A percentile compares a stretch with the other conserved stretches of the same genome.
Evolutionary conservation across 768 basidiomycete genomes (phyloP).

Genomic region (Rhodotorula diobovata): DNA sequence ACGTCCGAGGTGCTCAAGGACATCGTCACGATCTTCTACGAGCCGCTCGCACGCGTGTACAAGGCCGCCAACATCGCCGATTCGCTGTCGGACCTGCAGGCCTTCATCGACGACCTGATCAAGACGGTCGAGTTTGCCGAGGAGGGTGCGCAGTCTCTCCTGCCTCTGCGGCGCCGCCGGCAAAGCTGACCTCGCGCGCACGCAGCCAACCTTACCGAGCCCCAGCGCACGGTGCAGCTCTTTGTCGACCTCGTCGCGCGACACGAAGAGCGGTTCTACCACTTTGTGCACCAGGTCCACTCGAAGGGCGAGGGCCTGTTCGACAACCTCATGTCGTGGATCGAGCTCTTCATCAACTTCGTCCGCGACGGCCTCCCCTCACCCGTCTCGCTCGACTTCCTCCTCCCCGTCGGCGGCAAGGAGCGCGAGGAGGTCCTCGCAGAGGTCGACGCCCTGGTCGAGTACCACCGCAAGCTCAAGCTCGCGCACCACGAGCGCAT

Average conservation of each 20-base stretch:
- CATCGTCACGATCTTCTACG: conserved; percentile 97
- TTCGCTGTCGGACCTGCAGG: conserved; percentile 83
- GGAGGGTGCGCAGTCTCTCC: conserved; percentile 60
- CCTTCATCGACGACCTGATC: conserved; percentile 90
- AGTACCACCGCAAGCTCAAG: conserved; percentile 93
- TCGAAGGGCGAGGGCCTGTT: conserved; percentile 92
- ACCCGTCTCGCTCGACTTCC: conserved; percentile 72
- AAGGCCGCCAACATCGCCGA: conserved; percentile 95
- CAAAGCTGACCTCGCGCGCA: neutral
- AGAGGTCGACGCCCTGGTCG: conserved; percentile 82
- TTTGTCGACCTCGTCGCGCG: conserved; percentile 90
- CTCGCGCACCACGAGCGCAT: conserved; percentile 86
- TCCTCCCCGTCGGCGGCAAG: conserved; percentile 74
- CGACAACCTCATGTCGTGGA: conserved; percentile 90
- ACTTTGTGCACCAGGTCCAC: conserved; percentile 97
- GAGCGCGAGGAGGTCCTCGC: conserved; percentile 71
- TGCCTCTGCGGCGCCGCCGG: conserved; percentile 14
- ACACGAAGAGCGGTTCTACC: conserved; percentile 93
- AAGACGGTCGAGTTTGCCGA: conserved; percentile 87
- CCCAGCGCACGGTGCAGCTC: conserved; percentile 76
- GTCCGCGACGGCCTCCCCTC: conserved; percentile 81
- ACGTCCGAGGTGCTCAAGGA: conserved; percentile 94
- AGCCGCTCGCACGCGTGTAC: conserved; percentile 93
- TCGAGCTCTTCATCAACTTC: conserved; percentile 85
- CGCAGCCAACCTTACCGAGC: conserved; percentile 56